Base-by-base conservation (phyloP, 805 yeast genomes). In the Candida adriatica region DNA sequence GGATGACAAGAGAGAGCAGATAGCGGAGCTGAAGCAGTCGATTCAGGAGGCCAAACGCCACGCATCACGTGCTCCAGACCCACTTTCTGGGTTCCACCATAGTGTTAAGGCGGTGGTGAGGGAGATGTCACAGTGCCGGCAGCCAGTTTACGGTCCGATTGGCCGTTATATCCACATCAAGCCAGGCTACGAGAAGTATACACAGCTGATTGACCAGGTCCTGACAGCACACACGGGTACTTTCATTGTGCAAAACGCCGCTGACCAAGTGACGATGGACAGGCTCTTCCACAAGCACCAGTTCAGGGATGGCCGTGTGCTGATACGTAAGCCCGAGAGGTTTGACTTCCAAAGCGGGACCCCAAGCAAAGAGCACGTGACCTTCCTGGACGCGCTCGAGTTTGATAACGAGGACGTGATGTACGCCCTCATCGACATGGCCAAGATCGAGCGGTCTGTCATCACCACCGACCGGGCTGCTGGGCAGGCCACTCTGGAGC, bases 111-210 rank as follows among this genome's bases (percentile, higher is more conserved):
- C 18, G 6, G 41, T 35, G 8, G 30, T 38, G 1, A 8, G 11
- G 3, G 43, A 35, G 1, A 33, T 48, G 5, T 43, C 42, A 0
- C 45, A 55, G 11, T 77, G 71, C 64, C 65, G 64, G 13, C 45
- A 53, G 2, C 48, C 48, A 21, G 94, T 95, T 0, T 54, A 79
- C 13, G 97, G 97, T 0, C 98, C 98, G 0, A 41, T 90, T 2
- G 96, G 95, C 1, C 42, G 64, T 4, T 58, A 59, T 37, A 62
- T 86, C 3, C 62, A 70, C 5, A 60, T 90, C 10, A 80, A 74
- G 46, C 51, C 58, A 2, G 75, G 68, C 7, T 72, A 56, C 44
- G 56, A 64, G 14, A 51, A 60, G 18, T 88, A 86, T 86, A 57
- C 67, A 5, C 68, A 68, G 16, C 54, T 80, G 5, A 49, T 88